A percentile compares a stretch with the other conserved stretches of the same genome.
Evolutionary conservation across 768 basidiomycete species (phyloP).

Genomic region (Glaciozyma antarctica): DNA sequence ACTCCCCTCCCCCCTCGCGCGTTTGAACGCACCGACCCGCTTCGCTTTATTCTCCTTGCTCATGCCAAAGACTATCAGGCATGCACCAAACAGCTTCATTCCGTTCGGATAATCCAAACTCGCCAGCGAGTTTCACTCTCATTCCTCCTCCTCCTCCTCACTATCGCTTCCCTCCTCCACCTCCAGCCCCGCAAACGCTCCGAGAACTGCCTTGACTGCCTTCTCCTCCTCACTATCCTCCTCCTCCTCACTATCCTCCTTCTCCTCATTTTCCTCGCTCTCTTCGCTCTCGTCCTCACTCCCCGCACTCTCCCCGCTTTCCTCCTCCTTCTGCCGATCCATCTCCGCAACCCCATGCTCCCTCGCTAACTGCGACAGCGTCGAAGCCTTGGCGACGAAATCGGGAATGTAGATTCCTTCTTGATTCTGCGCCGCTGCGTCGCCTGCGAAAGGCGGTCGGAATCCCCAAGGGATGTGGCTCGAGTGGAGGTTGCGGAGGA

Average conservation of each 20-base stretch:
- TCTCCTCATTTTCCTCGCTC: not conserved
- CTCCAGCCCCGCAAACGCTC: conserved; percentile 22
- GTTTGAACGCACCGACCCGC: no score
- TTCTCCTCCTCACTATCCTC: conserved; percentile 21
- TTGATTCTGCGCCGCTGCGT: conserved; percentile 5
- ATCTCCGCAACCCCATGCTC: not conserved
- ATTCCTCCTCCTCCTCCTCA: conserved; percentile 1
- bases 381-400: conserved; percentile 6
- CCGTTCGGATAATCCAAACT: no score
- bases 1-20: no score
- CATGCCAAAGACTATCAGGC: no score
- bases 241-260: not conserved
- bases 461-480: conserved; percentile 27
- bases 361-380: not conserved
- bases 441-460: conserved; percentile 16
- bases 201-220: conserved; percentile 18
- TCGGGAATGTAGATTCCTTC: conserved; percentile 24
- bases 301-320: not conserved
- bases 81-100: no score
- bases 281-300: not conserved
- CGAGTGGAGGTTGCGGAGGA: conserved; percentile 32
- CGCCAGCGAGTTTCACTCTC: not conserved
- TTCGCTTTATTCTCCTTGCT: no score
- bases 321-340: not conserved
- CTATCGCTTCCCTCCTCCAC: conserved; percentile 14